Evolutionary conservation across 768 basidiomycete species (phyloP).

Genomic region (Auricularia sp.): DNA sequence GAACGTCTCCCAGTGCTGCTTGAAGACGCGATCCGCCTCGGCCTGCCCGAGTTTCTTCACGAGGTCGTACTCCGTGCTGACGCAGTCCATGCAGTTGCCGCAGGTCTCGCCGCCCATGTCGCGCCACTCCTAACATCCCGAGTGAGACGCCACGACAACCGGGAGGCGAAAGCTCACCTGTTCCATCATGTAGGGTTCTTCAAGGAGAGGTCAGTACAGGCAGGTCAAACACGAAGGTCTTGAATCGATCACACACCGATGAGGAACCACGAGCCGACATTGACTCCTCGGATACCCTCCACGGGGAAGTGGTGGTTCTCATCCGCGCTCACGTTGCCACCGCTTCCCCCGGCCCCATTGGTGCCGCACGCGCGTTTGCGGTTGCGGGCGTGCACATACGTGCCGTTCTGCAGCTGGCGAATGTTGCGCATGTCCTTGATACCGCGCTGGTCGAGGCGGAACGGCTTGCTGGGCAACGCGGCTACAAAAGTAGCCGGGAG

Average conservation of each 20-base stretch:
- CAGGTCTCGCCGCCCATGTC: slow-evolving; percentile 1
- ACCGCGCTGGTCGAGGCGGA: neutral
- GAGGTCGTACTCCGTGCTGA: neutral
- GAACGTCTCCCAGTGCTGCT: slow-evolving; percentile 62
- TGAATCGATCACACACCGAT: neutral
- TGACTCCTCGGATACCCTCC: neutral
- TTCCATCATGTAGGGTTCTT: neutral
- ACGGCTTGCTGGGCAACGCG: neutral
- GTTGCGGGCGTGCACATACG: neutral
- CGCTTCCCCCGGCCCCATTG: neutral
- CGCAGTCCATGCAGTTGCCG: slow-evolving; percentile 2
- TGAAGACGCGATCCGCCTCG: neutral
- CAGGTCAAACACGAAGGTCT: neutral
- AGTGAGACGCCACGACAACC: neutral
- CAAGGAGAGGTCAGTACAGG: neutral
- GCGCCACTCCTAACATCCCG: neutral
- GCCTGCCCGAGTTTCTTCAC: slow-evolving; percentile 1
- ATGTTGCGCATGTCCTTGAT: neutral
- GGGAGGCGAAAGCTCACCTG: neutral
- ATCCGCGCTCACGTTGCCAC: neutral
- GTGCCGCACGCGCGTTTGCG: neutral
- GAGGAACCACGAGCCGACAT: neutral
- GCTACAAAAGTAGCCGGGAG: neutral
- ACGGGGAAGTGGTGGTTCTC: neutral
- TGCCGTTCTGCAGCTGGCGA: neutral